A percentile compares a stretch with the other conserved stretches of the same genome.
phyloP scores from a whole-genome alignment of 2,329 filamentous ascomycete genomes.

The Fusarium armeniacum region DNA sequence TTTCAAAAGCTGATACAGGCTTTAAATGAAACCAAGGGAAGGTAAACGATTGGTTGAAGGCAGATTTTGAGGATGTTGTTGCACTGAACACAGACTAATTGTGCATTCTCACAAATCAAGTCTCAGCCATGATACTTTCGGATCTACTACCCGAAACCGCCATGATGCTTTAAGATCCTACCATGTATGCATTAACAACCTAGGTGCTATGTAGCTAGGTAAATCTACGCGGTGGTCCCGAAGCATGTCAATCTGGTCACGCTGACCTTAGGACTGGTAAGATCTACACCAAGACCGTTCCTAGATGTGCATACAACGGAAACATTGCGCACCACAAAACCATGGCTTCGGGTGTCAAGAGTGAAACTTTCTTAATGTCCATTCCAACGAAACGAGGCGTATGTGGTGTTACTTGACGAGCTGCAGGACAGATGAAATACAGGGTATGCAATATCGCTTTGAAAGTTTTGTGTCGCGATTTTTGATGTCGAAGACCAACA shows the following conservation, averaged over 20 bases:
- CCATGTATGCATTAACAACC: no score
- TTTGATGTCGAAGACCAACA: no score
- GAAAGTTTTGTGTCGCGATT: no score
- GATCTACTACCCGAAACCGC: not conserved
- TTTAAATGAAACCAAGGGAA: accelerated
- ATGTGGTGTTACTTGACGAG: not conserved
- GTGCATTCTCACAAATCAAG: not conserved
- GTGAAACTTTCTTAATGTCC: accelerated
- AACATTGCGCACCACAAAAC: not conserved
- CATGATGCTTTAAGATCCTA: no score
- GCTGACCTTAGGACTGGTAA: not conserved
- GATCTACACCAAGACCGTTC: not conserved
- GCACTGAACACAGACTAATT: no score
- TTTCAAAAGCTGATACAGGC: accelerated
- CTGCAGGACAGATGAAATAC: not conserved
- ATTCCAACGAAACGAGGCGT: not conserved
- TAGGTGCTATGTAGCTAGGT: not conserved
- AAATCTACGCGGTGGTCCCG: not conserved
- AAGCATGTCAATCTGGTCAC: not conserved
- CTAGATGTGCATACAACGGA: not conserved
- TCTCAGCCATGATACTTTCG: not conserved
- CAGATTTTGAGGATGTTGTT: not conserved
- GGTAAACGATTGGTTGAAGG: not conserved
- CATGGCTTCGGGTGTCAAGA: not conserved
- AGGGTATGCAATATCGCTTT: not conserved